A percentile compares a stretch with the other conserved stretches of the same genome.
phyloP scores from a whole-genome alignment of 2,329 filamentous ascomycete species.

The Curvularia lunata region DNA sequence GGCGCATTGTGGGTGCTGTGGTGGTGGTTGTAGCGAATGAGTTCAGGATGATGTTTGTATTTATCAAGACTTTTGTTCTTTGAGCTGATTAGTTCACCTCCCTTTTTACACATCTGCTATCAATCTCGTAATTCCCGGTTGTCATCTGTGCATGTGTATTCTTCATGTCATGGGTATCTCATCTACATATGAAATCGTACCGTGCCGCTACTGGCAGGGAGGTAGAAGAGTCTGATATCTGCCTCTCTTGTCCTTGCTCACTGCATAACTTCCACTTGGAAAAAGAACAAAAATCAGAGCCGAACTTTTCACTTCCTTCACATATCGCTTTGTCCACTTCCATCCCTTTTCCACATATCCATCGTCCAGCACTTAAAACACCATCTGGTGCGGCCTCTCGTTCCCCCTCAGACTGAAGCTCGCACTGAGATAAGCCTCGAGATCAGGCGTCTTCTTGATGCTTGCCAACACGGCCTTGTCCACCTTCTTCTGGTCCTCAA shows the following conservation, averaged over 20 bases:
- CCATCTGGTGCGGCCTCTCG: conserved; percentile 99
- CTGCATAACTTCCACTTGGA: neutral
- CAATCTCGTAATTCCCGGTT: neutral
- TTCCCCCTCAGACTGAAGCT: conserved; percentile 98
- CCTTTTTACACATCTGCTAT: neutral
- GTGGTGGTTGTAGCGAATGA: neutral
- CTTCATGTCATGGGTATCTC: conserved; percentile 20
- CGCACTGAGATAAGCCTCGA: conserved; percentile 88
- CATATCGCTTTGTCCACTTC: neutral
- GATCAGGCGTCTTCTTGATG: conserved; percentile 96
- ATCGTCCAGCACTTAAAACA: conserved; percentile 66
- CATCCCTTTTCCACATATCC: neutral
- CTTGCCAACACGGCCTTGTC: conserved; percentile 91
- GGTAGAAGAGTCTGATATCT: too few relatives aligned
- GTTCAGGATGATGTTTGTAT: neutral
- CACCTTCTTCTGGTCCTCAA: conserved; percentile 96
- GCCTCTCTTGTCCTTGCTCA: neutral
- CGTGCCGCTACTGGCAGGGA: conserved; percentile 1
- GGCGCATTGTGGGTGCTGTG: neutral
- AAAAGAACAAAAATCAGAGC: neutral
- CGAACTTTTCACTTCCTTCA: neutral
- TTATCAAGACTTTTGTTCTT: neutral
- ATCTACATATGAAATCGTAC: conserved; percentile 22
- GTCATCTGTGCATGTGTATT: neutral
- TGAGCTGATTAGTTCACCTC: too few relatives aligned